A percentile compares a stretch with the other conserved stretches of the same genome.
phyloP scores from a whole-genome alignment of 352 stramenopile species.

The Globisporangium abappressorium region DNA sequence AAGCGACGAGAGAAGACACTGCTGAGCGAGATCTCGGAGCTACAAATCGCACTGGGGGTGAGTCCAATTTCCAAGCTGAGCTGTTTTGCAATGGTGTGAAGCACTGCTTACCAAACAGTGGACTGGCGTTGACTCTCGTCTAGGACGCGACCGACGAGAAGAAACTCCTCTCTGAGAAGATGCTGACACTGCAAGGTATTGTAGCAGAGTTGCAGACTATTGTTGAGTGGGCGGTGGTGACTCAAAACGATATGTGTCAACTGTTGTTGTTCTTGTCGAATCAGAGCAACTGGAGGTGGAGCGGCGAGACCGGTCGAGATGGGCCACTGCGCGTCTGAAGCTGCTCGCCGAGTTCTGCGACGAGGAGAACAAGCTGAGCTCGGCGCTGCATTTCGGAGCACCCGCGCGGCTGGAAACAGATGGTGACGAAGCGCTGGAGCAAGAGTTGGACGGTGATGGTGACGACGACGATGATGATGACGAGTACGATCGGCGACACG shows the following conservation, averaged over 20 bases:
- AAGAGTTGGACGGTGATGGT: not conserved
- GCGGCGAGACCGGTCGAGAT: slow-evolving; percentile 57
- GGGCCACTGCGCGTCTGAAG: slow-evolving; percentile 65
- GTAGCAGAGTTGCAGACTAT: not conserved
- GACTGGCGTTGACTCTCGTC: not conserved
- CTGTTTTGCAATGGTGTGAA: not conserved
- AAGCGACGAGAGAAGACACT: slow-evolving; percentile 45
- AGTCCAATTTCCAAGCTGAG: not conserved
- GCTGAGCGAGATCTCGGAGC: slow-evolving; percentile 48
- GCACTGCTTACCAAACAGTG: not conserved
- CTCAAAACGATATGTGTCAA: not conserved
- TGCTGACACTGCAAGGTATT: slow-evolving; percentile 49
- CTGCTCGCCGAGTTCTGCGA: slow-evolving; percentile 79
- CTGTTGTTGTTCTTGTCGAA: not conserved
- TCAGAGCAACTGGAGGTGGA: slow-evolving; percentile 67
- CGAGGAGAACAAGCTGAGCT: slow-evolving; percentile 71
- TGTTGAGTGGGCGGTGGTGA: slow-evolving; percentile 1
- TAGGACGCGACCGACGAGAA: slow-evolving; percentile 63
- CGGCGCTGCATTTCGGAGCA: slow-evolving; percentile 18
- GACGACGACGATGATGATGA: slow-evolving; percentile 10
- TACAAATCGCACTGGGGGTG: slow-evolving; percentile 52
- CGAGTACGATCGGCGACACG: slow-evolving; percentile 18
- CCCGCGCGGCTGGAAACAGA: not conserved
- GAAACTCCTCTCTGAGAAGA: slow-evolving; percentile 43
- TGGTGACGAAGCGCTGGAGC: slow-evolving; percentile 1